A percentile compares a stretch with the other conserved stretches of the same genome.
Conservation (phyloP, 169 alveolate species). For the Plasmodium blacklocki region DNA sequence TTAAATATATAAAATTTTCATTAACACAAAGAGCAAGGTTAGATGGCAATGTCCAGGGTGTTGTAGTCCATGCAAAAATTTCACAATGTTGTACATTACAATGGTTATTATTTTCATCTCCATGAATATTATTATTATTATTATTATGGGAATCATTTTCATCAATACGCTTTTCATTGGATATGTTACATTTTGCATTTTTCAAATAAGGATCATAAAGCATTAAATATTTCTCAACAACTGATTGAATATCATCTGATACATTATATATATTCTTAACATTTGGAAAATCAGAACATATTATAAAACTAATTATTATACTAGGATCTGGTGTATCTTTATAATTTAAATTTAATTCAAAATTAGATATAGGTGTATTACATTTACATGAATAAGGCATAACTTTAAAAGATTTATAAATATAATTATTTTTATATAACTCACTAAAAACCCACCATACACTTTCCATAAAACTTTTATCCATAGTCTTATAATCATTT, state of each 20-base stretch:
- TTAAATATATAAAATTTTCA: constrained; percentile 93
- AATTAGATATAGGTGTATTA: constrained; percentile 97
- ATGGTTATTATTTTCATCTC: background rate
- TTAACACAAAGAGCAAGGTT: constrained; percentile 96
- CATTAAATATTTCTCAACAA: background rate
- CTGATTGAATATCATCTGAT: background rate
- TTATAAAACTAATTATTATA: constrained; percentile 93
- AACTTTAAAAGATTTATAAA: constrained; percentile 96
- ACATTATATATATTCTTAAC: constrained; percentile 12
- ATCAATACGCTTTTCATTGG: background rate
- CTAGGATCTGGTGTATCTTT: constrained; percentile 98
- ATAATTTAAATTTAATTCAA: constrained; percentile 97
- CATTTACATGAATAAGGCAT: constrained; percentile 99
- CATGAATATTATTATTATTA: background rate
- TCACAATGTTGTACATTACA: constrained; percentile 2
- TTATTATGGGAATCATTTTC: background rate
- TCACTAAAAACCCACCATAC: constrained; percentile 96
- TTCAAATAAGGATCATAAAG: background rate
- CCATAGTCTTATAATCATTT: constrained; percentile 99
- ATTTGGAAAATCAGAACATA: background rate
- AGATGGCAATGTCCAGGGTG: constrained; percentile 99
- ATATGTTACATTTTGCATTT: no score
- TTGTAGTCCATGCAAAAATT: constrained; percentile 99
- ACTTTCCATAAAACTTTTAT: constrained; percentile 97
- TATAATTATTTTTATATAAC: constrained; percentile 93